phyloP scores from a whole-genome alignment of 2,329 filamentous ascomycete genomes.

The Colletotrichum sojae region DNA sequence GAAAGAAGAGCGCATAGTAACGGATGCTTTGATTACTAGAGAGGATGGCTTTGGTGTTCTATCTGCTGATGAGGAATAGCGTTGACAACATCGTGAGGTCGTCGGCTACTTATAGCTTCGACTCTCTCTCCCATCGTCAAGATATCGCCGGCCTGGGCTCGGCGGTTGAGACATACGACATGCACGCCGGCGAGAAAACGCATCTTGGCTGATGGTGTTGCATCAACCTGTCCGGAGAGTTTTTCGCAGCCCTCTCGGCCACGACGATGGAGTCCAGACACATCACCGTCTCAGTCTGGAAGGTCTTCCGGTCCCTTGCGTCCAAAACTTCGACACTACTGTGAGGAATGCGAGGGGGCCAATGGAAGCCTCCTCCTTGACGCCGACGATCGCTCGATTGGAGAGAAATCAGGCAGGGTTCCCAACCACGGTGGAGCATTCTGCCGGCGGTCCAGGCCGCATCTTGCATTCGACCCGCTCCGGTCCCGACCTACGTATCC shows the following conservation, averaged over 20 bases:
- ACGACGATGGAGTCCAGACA: too few species aligned
- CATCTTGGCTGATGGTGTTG: too few species aligned
- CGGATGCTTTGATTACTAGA: not conserved
- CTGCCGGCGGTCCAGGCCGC: slow-evolving; percentile 2
- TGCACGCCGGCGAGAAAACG: too few species aligned
- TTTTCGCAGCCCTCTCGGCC: too few species aligned
- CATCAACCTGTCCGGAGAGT: too few species aligned
- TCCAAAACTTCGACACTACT: not conserved
- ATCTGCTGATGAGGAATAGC: not conserved
- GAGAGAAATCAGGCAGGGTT: not conserved
- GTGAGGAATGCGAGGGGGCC: slow-evolving; percentile 13
- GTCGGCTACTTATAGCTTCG: too few species aligned
- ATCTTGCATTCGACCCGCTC: not conserved
- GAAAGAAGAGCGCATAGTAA: slow-evolving; percentile 17
- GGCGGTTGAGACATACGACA: too few species aligned
- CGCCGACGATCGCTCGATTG: not conserved
- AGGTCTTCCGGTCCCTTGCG: slow-evolving; percentile 11
- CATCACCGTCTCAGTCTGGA: not conserved
- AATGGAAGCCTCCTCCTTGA: not conserved
- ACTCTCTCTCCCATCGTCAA: too few species aligned
- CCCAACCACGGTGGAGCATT: slow-evolving; percentile 6
- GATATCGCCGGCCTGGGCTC: too few species aligned
- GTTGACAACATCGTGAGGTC: not conserved
- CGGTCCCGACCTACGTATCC: not conserved
- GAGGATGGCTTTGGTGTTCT: not conserved